These are phyloP conservation scores for Ensete ventricosum DNA, from an alignment of 176 grass and related monocot genomes.

Conservation along the genomic window DNA sequence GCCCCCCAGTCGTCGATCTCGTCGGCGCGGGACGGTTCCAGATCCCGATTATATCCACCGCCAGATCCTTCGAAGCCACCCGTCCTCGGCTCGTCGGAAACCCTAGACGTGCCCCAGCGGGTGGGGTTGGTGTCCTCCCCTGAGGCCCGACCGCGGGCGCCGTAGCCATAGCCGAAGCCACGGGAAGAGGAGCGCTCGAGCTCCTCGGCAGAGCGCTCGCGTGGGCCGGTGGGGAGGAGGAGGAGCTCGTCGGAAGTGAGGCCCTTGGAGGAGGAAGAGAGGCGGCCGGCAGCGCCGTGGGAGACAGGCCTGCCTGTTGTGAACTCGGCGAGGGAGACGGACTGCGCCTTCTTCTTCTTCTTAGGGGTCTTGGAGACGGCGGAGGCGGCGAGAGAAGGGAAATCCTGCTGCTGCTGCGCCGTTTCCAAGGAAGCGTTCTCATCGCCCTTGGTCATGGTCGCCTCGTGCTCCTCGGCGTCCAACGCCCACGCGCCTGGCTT, in stretches of 20 bases:
- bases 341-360: slow-evolving; percentile 55
- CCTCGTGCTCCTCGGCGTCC: slow-evolving; percentile 52
- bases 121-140: background rate
- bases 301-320: slow-evolving; percentile 23
- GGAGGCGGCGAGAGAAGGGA: slow-evolving; percentile 35
- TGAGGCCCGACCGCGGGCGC: slow-evolving; percentile 1
- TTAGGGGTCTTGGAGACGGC: slow-evolving; percentile 36
- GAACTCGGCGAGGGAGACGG: slow-evolving; percentile 32
- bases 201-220: slow-evolving; percentile 43
- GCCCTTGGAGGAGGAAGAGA: slow-evolving; percentile 19
- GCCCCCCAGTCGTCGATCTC: slow-evolving; percentile 13
- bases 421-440: background rate
- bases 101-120: slow-evolving; percentile 16
- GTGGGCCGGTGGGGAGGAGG: slow-evolving; percentile 36
- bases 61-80: slow-evolving; percentile 21
- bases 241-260: slow-evolving; percentile 13
- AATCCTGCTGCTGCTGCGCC: slow-evolving; percentile 13
- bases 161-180: slow-evolving; percentile 22
- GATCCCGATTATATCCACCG: slow-evolving; percentile 19
- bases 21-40: slow-evolving; percentile 30
- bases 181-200: slow-evolving; percentile 29
- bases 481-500: slow-evolving; percentile 55
- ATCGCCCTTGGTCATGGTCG: background rate
- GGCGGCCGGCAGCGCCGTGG: background rate
- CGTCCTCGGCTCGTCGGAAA: slow-evolving; percentile 29